phyloP scores from a whole-genome alignment of 2,329 filamentous ascomycete genomes.

The Paecilomyces variotii region DNA sequence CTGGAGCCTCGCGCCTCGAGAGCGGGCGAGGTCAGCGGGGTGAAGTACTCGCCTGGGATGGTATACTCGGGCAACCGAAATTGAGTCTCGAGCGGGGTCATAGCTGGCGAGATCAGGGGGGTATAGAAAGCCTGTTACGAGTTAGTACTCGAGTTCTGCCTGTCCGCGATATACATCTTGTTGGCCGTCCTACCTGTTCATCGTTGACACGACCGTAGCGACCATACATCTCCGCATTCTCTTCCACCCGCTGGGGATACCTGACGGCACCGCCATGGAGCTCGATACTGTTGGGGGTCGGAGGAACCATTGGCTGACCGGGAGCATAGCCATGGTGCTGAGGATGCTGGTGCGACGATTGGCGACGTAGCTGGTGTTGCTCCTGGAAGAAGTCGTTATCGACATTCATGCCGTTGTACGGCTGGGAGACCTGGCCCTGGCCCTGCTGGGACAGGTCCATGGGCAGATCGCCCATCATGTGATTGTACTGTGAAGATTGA shows the following conservation, averaged over 20 bases:
- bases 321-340: slow-evolving; percentile 22
- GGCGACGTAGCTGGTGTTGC: slow-evolving; percentile 16
- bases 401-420: slow-evolving; percentile 11
- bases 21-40: slow-evolving; percentile 43
- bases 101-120: slow-evolving; percentile 42
- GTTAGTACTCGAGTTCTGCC: background rate
- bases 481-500: slow-evolving; percentile 18
- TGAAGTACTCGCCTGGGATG: slow-evolving; percentile 42
- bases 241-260: slow-evolving; percentile 33
- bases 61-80: slow-evolving; percentile 41
- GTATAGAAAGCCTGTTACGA: slow-evolving; percentile 39
- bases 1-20: slow-evolving; percentile 38
- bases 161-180: background rate
- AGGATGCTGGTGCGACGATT: background rate
- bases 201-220: slow-evolving; percentile 35
- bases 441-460: slow-evolving; percentile 20
- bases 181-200: slow-evolving; percentile 31
- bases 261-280: slow-evolving; percentile 36
- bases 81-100: slow-evolving; percentile 42
- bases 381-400: slow-evolving; percentile 23
- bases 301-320: slow-evolving; percentile 33
- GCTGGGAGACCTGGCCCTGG: slow-evolving; percentile 15
- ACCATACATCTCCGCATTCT: slow-evolving; percentile 36
- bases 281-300: slow-evolving; percentile 43
- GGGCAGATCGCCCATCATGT: slow-evolving; percentile 28